These are phyloP conservation scores for Hyphodiscus sp. DNA, from an alignment of 2,329 filamentous ascomycete species.

Conservation along the genomic window DNA sequence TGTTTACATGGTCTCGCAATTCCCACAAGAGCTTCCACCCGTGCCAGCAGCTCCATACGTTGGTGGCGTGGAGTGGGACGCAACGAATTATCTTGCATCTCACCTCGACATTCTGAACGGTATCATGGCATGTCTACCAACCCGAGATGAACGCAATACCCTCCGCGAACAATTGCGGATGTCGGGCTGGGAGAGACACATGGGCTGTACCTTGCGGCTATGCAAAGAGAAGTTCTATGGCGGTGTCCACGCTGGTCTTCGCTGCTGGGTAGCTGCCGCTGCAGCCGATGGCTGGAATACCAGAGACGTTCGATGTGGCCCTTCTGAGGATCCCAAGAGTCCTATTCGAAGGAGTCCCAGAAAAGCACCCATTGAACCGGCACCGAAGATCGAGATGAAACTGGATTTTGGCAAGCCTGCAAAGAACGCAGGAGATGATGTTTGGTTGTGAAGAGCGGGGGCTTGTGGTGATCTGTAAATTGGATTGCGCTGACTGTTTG, in stretches of 20 bases:
- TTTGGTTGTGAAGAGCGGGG: slow-evolving; percentile 17
- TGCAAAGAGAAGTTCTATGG: slow-evolving; percentile 99
- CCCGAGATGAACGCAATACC: slow-evolving; percentile 61
- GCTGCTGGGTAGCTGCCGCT: slow-evolving; percentile 85
- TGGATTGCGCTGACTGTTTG: neutral
- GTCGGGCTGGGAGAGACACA: slow-evolving; percentile 85
- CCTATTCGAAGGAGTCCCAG: slow-evolving; percentile 40
- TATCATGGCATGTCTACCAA: slow-evolving; percentile 74
- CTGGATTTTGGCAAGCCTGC: slow-evolving; percentile 20
- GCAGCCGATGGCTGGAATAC: slow-evolving; percentile 85
- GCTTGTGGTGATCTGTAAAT: neutral
- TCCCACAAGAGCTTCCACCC: slow-evolving; percentile 79
- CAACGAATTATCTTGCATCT: slow-evolving; percentile 89
- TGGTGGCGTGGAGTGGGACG: slow-evolving; percentile 97
- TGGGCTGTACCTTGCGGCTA: slow-evolving; percentile 76
- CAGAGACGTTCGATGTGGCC: slow-evolving; percentile 70
- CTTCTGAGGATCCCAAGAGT: slow-evolving; percentile 36
- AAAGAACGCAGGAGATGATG: slow-evolving; percentile 15
- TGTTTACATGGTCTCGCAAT: slow-evolving; percentile 63
- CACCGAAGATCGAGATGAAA: slow-evolving; percentile 29
- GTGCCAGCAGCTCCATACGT: slow-evolving; percentile 94
- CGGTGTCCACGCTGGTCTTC: slow-evolving; percentile 79
- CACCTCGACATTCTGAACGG: slow-evolving; percentile 93
- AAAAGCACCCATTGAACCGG: slow-evolving; percentile 13
- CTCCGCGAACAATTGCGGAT: slow-evolving; percentile 73